Evolutionary conservation across 73 alveolate species (phyloP).

Genomic region (Chromera velia): DNA sequence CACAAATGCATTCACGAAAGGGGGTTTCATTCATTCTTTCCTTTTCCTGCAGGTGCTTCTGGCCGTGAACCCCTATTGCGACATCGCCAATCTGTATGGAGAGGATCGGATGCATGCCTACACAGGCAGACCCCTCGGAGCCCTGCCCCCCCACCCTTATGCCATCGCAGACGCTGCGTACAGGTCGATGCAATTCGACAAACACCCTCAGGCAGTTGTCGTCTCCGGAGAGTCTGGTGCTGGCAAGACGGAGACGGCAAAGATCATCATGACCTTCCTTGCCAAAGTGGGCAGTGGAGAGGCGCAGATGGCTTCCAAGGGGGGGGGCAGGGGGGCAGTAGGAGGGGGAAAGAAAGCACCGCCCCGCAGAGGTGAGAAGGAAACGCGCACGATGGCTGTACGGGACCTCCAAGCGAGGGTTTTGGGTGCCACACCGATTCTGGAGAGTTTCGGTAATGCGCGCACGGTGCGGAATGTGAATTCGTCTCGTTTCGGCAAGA

Average conservation of each 20-base stretch:
- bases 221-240: conserved; percentile 98
- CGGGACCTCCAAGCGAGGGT: conserved; percentile 70
- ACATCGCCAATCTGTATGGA: conserved; percentile 15
- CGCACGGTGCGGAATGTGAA: conserved; percentile 77
- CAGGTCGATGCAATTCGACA: conserved; percentile 59
- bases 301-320: conserved; percentile 3
- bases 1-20: no score
- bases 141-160: conserved; percentile 79
- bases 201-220: conserved; percentile 74
- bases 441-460: conserved; percentile 97
- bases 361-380: no score
- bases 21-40: no score
- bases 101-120: conserved; percentile 5
- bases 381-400: neutral
- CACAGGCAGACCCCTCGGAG: conserved; percentile 29
- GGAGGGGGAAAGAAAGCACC: neutral
- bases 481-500: conserved; percentile 92
- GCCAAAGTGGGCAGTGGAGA: conserved; percentile 47
- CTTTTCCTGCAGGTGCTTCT: conserved; percentile 26
- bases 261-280: conserved; percentile 76
- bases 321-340: neutral
- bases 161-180: conserved; percentile 81
- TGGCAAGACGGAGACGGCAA: conserved; percentile 98
- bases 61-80: conserved; percentile 38
- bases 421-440: conserved; percentile 87